phyloP scores from a whole-genome alignment of 805 yeast species.

The Metschnikowia picachoensis region DNA sequence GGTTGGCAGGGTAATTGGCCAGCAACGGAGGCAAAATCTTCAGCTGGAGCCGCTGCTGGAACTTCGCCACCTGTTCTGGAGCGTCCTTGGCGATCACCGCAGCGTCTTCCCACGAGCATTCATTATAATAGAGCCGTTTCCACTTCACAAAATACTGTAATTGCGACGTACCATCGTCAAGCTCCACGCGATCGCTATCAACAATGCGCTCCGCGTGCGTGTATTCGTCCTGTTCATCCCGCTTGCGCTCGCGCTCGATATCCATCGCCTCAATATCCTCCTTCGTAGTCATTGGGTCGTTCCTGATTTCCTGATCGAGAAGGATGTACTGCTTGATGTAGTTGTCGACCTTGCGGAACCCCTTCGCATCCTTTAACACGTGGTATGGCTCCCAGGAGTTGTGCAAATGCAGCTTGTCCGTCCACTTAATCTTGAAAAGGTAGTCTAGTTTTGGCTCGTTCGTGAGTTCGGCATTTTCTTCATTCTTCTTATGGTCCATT shows the following conservation, averaged over 20 bases:
- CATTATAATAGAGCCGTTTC: slow-evolving; percentile 91
- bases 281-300: slow-evolving; percentile 76
- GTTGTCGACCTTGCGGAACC: slow-evolving; percentile 83
- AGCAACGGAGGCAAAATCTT: slow-evolving; percentile 81
- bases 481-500: slow-evolving; percentile 37
- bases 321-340: slow-evolving; percentile 77
- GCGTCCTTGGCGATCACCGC: slow-evolving; percentile 78
- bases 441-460: slow-evolving; percentile 57
- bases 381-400: slow-evolving; percentile 87
- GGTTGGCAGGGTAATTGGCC: slow-evolving; percentile 63
- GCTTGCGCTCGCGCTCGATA: slow-evolving; percentile 77
- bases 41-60: slow-evolving; percentile 75
- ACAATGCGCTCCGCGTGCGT: slow-evolving; percentile 87
- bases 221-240: slow-evolving; percentile 80
- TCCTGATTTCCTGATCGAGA: slow-evolving; percentile 69
- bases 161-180: slow-evolving; percentile 60
- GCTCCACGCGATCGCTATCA: slow-evolving; percentile 69
- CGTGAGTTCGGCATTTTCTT: slow-evolving; percentile 37
- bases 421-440: slow-evolving; percentile 76
- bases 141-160: slow-evolving; percentile 88
- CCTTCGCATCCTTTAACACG: slow-evolving; percentile 52
- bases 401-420: slow-evolving; percentile 81
- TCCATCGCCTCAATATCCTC: slow-evolving; percentile 95
- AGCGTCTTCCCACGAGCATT: slow-evolving; percentile 96
- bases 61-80: slow-evolving; percentile 78